Evolutionary conservation across 495 filamentous ascomycete genomes (phyloP), one percentile per base, ranked within the genome.

Genomic region (Penicillium steckii): DNA sequence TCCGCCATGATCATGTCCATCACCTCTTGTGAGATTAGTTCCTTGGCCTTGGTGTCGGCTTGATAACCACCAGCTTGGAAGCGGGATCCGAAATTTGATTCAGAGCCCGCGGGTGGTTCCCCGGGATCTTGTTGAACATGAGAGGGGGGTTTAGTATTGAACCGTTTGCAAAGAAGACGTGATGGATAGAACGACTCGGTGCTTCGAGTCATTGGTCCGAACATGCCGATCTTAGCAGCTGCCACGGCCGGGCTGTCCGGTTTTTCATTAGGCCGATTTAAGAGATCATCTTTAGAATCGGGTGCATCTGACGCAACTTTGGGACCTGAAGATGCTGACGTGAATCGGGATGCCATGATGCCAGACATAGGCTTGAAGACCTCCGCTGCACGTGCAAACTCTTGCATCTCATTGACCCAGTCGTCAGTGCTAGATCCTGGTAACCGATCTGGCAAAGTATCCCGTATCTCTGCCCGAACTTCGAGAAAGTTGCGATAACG

Each of bases 311-410:
- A 74, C 21, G 68, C 68, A 8, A 67, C 51, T 54, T 73, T 69
- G 23, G 74, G 66, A 7, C 70, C 65, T 2, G 75, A 64, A 4
- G 86, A 79, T 0, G 89, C 85, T 3, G 87, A 87, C 0, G 90
- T 97, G 62, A 98, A 98, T 3, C 91, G 84, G 21, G 88, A 88
- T 15, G 94, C 94, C 88, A 98, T 97, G 51, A 88, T 76, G 0
- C 90, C 90, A 23, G 87, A 87, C 77, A 95, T 86, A 1, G 94
- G 94, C 66, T 89, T 91, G 77, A 97, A 97, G 6, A 97, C 92
- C 60, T 86, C 80, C 6, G 95, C 94, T 24, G 90, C 93, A 51
- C 87, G 88, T 33, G 84, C 79, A 65, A 98, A 98, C 64, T 98
- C 95, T 35, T 84, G 68, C 45, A 96, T 76, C 66, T 98, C 94